Evolutionary conservation across 176 grass and related monocot species (phyloP), one percentile per base, ranked within the genome.

Genomic region (Avena atlantica): DNA sequence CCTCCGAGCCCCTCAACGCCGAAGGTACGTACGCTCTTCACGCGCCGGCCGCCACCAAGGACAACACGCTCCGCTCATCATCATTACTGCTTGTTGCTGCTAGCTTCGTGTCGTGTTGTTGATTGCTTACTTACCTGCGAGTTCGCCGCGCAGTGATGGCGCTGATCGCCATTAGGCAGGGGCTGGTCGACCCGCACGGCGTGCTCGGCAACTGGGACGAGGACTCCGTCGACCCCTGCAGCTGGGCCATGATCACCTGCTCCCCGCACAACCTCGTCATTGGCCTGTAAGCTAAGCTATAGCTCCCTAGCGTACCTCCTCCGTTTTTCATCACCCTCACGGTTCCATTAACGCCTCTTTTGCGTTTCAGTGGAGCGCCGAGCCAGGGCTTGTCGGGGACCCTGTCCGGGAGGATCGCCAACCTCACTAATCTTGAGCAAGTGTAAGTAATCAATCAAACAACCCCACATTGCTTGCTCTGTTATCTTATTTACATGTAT

Each of bases 191-290:
- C 65, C 87, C 96, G 23, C 96, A 94, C 83, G 96, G 92, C 15
- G 96, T 96, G 78, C 88, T 98, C 34, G 79, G 78, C 74, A 96
- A 95, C 84, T 98, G 96, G 96, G 96, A 98, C 82, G 92, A 92
- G 72, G 88, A 96, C 89, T 98, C 93, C 42, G 93, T 96, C 78
- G 96, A 98, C 91, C 96, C 96, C 16, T 98, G 96, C 69, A 98
- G 96, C 90, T 98, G 96, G 96, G 93, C 96, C 57, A 98, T 98
- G 96, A 85, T 98, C 85, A 98, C 96, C 86, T 98, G 96, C 86
- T 96, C 93, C 84, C 59, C 96, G 2, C 78, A 85, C 80, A 98
- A 98, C 85, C 96, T 96, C 70, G 96, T 98, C 58, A 94, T 96
- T 68, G 93, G 92, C 88, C 78, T 98, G 96, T 98, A 92, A 93